These are phyloP conservation scores for Symbiodinium pilosum DNA, from an alignment of 73 alveolate genomes.

Conservation along the genomic window DNA sequence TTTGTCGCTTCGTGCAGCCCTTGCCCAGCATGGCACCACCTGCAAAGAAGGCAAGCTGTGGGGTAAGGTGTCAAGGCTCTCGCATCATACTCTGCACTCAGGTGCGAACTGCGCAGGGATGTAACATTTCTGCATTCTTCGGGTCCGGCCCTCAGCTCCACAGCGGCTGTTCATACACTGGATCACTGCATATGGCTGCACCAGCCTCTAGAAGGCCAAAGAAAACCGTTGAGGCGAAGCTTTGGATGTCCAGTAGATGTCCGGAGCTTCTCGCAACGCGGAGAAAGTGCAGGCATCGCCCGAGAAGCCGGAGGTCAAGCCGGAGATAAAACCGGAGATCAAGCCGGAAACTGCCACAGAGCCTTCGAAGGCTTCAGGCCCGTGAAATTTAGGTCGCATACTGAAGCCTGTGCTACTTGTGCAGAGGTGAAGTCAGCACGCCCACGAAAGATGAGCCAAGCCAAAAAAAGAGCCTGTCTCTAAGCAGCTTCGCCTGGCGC, in stretches of 20 bases:
- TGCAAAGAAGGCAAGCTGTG: constrained; percentile 18
- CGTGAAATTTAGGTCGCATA: no score
- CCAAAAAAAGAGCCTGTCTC: neutral
- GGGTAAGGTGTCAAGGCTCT: neutral
- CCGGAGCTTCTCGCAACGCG: no score
- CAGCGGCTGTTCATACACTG: neutral
- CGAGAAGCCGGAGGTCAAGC: neutral
- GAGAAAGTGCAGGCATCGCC: no score
- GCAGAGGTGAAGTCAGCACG: neutral
- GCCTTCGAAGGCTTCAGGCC: no score
- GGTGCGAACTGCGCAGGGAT: constrained; percentile 14
- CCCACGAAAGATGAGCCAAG: neutral
- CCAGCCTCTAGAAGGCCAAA: neutral
- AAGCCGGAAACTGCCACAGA: neutral
- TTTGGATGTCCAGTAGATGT: no score
- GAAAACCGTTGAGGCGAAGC: neutral
- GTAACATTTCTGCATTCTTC: constrained; percentile 44
- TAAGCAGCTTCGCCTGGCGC: no score
- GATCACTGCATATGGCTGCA: neutral
- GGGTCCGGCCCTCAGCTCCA: neutral
- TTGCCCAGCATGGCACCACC: constrained; percentile 63
- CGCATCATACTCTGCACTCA: neutral
- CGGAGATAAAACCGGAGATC: neutral
- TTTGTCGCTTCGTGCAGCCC: no score
- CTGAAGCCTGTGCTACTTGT: no score